Conservation (phyloP, 2,329 filamentous ascomycete species). For the Aschersonia sp. region DNA sequence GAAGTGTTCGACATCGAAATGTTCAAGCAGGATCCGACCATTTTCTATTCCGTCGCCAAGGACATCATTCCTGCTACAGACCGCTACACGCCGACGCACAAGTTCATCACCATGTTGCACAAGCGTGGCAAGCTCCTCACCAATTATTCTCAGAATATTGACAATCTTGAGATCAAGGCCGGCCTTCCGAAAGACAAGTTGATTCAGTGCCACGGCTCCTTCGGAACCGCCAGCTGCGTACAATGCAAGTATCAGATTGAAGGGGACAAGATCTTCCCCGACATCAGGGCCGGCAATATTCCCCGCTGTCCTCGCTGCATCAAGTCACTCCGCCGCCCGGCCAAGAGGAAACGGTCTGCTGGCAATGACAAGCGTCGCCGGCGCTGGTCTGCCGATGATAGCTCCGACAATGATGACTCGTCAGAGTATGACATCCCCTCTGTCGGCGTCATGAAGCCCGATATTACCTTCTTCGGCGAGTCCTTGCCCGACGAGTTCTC, state of each 20-base stretch:
- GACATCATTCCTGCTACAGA: constrained; percentile 75
- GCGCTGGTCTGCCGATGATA: constrained; percentile 22
- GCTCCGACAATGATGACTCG: constrained; percentile 31
- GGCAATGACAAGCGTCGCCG: constrained; percentile 20
- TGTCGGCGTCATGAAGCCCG: constrained; percentile 82
- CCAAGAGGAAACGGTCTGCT: constrained; percentile 25
- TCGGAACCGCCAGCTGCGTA: constrained; percentile 81
- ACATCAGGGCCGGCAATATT: constrained; percentile 63
- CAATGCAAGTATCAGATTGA: constrained; percentile 62
- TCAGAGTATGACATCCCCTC: constrained; percentile 41
- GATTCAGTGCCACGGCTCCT: constrained; percentile 92
- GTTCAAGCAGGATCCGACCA: constrained; percentile 73
- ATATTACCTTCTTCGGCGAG: constrained; percentile 97
- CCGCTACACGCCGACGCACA: constrained; percentile 80
- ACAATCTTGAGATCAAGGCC: constrained; percentile 82
- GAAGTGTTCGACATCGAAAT: constrained; percentile 88
- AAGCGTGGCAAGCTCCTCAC: constrained; percentile 80
- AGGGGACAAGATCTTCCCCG: constrained; percentile 65
- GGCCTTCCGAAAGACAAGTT: constrained; percentile 71
- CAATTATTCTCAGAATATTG: constrained; percentile 98
- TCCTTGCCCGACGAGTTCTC: constrained; percentile 74
- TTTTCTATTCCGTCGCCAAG: constrained; percentile 85
- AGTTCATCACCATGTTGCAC: constrained; percentile 82
- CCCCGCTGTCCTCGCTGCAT: constrained; percentile 65
- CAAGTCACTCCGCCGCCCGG: constrained; percentile 26